phyloP scores from a whole-genome alignment of 2,329 filamentous ascomycete species.

The Thielaviopsis punctulata region DNA sequence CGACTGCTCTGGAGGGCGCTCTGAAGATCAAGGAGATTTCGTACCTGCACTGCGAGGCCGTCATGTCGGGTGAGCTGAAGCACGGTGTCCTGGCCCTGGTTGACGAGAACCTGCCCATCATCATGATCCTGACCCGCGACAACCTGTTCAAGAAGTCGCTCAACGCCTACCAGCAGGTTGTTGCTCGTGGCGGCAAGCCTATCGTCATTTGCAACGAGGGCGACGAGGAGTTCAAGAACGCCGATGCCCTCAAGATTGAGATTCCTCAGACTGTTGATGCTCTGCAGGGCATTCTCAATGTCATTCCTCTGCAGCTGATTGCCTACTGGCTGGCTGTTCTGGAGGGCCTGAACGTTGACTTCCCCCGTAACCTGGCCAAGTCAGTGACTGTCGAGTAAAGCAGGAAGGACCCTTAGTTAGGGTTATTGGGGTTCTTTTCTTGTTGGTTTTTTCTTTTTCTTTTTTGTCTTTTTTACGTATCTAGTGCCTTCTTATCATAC shows the following conservation, averaged over 20 bases:
- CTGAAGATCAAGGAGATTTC: constrained; percentile 99
- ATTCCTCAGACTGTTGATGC: constrained; percentile 90
- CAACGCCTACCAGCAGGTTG: constrained; percentile 98
- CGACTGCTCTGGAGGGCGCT: constrained; percentile 89
- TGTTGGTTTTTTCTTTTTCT: background rate
- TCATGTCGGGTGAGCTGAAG: constrained; percentile 99
- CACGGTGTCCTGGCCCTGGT: constrained; percentile 95
- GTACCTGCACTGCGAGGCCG: constrained; percentile 96
- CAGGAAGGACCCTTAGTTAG: background rate
- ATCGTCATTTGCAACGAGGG: constrained; percentile 95
- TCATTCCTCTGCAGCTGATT: constrained; percentile 93
- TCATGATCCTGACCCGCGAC: constrained; percentile 97
- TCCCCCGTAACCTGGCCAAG: constrained; percentile 97
- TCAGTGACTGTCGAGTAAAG: constrained; percentile 92
- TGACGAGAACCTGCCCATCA: constrained; percentile 95
- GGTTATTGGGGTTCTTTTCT: background rate
- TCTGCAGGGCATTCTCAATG: constrained; percentile 92
- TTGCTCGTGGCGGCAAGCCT: constrained; percentile 85
- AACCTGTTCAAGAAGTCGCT: constrained; percentile 96
- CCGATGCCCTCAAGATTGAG: constrained; percentile 91
- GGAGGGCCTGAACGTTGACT: constrained; percentile 93
- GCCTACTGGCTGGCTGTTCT: constrained; percentile 97
- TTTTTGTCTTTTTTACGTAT: constrained; percentile 10
- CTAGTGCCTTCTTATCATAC: constrained; percentile 11
- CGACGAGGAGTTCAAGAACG: constrained; percentile 76